Evolutionary conservation across 352 stramenopile species (phyloP), one percentile per base, ranked within the genome.

Genomic region (Globisporangium rhizosaccharum): DNA sequence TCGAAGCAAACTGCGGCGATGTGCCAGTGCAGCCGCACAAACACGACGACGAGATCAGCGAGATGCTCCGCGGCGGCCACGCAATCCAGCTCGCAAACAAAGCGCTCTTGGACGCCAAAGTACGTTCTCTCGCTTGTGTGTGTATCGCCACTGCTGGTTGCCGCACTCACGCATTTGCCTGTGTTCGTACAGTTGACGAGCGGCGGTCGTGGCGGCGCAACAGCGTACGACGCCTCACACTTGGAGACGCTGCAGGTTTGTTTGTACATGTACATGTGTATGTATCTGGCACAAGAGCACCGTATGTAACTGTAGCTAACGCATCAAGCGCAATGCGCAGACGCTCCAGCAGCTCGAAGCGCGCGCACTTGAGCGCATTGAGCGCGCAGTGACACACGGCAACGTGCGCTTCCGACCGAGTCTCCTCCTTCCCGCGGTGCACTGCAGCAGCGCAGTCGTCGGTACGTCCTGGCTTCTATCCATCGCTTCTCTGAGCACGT

Each of bases 341-440:
- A 68, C 79, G 39, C 65, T 92, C 20, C 72, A 85, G 60, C 49
- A 64, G 44, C 49, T 70, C 10, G 78, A 89, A 58, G 58, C 86
- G 11, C 68, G 68, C 17, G 68, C 72, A 12, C 62, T 89, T 17
- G 65, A 76, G 39, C 79, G 82, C 18, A 66, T 90, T 28, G 67
- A 85, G 42, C 52, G 73, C 3, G 60, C 71, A 11, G 78, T 86
- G 8, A 56, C 63, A 14, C 61, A 66, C 0, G 51, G 78, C 10
- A 69, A 65, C 50, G 67, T 84, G n/a, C 71, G 85, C 9, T 92
- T 91, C 63, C 82, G 85, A 20, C 85, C 85, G 28, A 94, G 85
- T 66, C 48, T 82, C 11, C 51, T 85, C 57, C 61, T 88, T 11
- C 75, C 85, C 26, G 62, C 74, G 4, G 66, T 88, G 2, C 53